Base-by-base conservation (phyloP, 805 yeast genomes). In the Wickerhamiella lipophila region DNA sequence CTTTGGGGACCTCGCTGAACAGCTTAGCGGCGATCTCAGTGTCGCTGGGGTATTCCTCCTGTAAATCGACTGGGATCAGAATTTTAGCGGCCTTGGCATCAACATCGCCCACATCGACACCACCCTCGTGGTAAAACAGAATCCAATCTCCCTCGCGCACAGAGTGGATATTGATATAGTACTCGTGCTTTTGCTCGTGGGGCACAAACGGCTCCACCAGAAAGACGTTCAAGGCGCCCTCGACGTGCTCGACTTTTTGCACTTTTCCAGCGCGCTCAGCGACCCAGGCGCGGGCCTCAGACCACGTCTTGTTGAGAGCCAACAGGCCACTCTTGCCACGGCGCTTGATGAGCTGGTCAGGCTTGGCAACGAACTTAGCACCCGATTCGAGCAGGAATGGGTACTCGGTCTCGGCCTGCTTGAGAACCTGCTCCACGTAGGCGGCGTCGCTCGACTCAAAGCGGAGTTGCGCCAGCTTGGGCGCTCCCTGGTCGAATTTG, bases 171-270 rank as follows among this genome's bases (percentile, higher is more conserved):
- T 70, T 70, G 61, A 69, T 69, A 60, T 69, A 69, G 62, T 70
- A 69, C 60, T 69, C 73, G 55, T 65, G 66, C 55, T 65, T 51
- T 60, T 70, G 73, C 54, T 67, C 68, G 57, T 69, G 73, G 44
- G 73, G 69, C 32, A 69, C 73, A 53, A 69, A 69, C n/a, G 73
- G 73, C 63, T 69, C 73, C 42, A 69, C 72, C 46, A 69, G 55
- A 59, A 69, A 69, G 22, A 68, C 66, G 43, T 66, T 60, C 50
- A 69, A 62, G 39, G 56, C 55, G 36, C 73, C 73, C 42, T 55
- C 58, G 51, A 68, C 63, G 50, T 60, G 62, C 62, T 70, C 74
- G 47, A 69, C 72, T 49, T 59, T 51, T 56, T 69, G 65, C 34
- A 58, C 50, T 56, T 60, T 55, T 42, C 68, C 71, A 21, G 74